Percentiles rank a stretch among this genome's conserved stretches.
Conservation (phyloP, 73 alveolate species). For the Blepharisma japonicum region DNA sequence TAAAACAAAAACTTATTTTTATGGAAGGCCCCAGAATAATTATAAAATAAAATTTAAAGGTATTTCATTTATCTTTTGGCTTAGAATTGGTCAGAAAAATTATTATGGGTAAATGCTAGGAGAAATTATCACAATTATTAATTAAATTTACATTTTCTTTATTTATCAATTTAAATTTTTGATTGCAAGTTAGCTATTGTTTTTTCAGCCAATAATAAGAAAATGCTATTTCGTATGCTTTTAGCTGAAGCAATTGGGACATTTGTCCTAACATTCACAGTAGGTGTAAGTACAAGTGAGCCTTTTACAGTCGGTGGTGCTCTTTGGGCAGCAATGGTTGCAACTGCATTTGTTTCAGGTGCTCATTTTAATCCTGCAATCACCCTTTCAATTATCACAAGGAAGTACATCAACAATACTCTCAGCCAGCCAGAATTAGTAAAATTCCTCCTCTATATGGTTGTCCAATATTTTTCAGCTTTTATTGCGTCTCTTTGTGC, state of each 20-base stretch:
- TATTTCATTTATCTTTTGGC: too few species aligned
- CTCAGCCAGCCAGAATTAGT: slow-evolving; percentile 3
- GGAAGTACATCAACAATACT: neutral
- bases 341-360: slow-evolving; percentile 20
- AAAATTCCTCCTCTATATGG: neutral
- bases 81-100: too few species aligned
- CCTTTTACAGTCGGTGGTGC: slow-evolving; percentile 9
- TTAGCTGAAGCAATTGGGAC: slow-evolving; percentile 20
- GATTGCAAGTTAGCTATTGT: too few species aligned
- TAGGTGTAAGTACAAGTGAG: slow-evolving; percentile 19
- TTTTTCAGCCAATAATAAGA: too few species aligned
- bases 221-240: neutral
- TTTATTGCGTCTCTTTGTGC: neutral
- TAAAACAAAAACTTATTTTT: too few species aligned
- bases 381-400: neutral
- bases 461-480: neutral
- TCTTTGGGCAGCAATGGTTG: slow-evolving; percentile 29
- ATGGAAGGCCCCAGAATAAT: too few species aligned
- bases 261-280: neutral
- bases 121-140: too few species aligned
- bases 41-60: too few species aligned
- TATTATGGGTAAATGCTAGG: too few species aligned
- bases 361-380: slow-evolving; percentile 23
- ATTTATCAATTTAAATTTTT: too few species aligned
- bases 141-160: too few species aligned